Conservation (phyloP, 164 flowering plant species). For the Paratinospora sagittata region DNA sequence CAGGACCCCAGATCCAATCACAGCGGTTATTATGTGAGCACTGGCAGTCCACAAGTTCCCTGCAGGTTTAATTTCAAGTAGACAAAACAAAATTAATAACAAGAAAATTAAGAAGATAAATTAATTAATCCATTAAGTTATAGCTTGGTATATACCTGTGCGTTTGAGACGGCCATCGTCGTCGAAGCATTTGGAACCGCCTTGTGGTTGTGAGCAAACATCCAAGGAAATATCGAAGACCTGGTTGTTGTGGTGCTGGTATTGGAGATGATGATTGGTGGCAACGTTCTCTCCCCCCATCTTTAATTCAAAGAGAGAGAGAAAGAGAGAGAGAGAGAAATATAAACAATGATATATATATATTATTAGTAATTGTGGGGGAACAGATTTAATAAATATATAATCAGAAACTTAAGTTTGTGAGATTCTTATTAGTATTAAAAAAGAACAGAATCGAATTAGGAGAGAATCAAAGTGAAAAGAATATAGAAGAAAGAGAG, state of each 20-base stretch:
- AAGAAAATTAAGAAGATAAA: neutral
- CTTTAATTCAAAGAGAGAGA: neutral
- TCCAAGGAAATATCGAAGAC: neutral
- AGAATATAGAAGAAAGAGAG: neutral
- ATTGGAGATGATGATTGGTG: neutral
- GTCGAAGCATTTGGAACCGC: constrained; percentile 10
- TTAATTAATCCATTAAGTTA: neutral
- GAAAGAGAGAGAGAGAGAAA: neutral
- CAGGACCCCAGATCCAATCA: constrained; percentile 23
- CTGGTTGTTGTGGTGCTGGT: neutral
- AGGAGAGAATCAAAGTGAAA: too few relatives aligned
- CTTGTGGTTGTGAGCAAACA: neutral
- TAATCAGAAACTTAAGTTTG: neutral
- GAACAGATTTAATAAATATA: too few relatives aligned
- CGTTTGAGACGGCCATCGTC: constrained; percentile 13
- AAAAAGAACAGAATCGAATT: too few relatives aligned
- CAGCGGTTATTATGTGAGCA: constrained; percentile 22
- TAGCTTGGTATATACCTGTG: neutral
- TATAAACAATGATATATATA: neutral
- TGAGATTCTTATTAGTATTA: too few relatives aligned
- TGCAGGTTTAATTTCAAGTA: too few relatives aligned
- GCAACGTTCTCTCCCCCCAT: neutral
- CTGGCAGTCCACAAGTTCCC: constrained; percentile 20
- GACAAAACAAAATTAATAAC: neutral
- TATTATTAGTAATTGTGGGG: neutral